Evolutionary conservation across 139 green algal species (phyloP), one percentile per base, ranked within the genome.

Genomic region (Volvox africanus): DNA sequence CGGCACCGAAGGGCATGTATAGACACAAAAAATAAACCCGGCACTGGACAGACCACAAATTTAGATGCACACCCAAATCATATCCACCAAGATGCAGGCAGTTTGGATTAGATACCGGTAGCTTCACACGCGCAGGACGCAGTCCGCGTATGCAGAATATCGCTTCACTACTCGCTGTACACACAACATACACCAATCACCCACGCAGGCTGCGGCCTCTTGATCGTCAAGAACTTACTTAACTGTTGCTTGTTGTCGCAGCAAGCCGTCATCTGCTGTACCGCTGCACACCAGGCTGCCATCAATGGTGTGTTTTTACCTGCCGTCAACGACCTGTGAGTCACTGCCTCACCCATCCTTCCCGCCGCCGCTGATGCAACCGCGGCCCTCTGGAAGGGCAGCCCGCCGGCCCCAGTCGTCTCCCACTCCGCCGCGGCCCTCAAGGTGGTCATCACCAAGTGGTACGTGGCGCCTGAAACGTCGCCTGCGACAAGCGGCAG

Each of bases 201-300:
- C 44, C 44, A 55, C 44, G 44, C 44, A 55, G 44, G 9, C 9
- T 55, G 44, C 44, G 44, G 44, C 44, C 44, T 55, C 44, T 9
- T 9, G 9, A 9, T 28, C 65, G 65, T 12, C 65, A 24, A 24
- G 21, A 67, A 89, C 85, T 3, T 22, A 90, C 86, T 69, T 55
- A 90, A 55, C 69, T 90, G 73, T 33, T 83, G 86, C 30, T 30
- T 12, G 1, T 90, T 75, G 30, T 90, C 86, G 50, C 86, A 84
- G 44, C 50, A 75, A 18, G 50, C 71, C 50, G 36, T 32, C 71
- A 83, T 44, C 86, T 69, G 36, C 86, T 90, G 36, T 14, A 82
- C 67, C 33, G n/a, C 84, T 2, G 28, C 37, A 50, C 84, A 89
- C 84, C 84, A 89, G 19, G 30, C 11, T n/a, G 19, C 84, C 68